A percentile compares a stretch with the other conserved stretches of the same genome.
Conservation (phyloP, 805 yeast species). For the Wickerhamomyces silvicola region DNA sequence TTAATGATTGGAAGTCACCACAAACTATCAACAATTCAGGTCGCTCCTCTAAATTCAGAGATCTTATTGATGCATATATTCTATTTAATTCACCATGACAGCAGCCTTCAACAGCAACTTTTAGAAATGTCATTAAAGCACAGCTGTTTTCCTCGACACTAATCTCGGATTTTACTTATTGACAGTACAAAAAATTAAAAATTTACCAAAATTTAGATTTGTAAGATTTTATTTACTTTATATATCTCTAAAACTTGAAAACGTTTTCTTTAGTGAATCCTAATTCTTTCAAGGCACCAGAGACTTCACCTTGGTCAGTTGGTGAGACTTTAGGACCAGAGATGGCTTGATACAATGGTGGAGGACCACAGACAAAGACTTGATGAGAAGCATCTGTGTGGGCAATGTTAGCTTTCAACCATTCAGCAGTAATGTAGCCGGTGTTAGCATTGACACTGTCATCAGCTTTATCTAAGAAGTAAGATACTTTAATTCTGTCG, state of each 20-base stretch:
- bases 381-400: slow-evolving; percentile 63
- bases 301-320: slow-evolving; percentile 89
- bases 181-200: no score
- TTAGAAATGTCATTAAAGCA: no score
- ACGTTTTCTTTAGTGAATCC: slow-evolving; percentile 86
- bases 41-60: slow-evolving; percentile 13
- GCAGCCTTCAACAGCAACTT: slow-evolving; percentile 80
- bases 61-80: slow-evolving; percentile 40
- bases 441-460: slow-evolving; percentile 42
- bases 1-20: slow-evolving; percentile 86
- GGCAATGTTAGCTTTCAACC: slow-evolving; percentile 53
- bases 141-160: no score
- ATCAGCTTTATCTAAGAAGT: slow-evolving; percentile 67
- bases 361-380: slow-evolving; percentile 94
- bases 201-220: no score
- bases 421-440: slow-evolving; percentile 79
- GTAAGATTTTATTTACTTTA: no score
- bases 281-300: slow-evolving; percentile 81
- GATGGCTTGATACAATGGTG: slow-evolving; percentile 78
- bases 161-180: no score
- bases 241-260: slow-evolving; percentile 62
- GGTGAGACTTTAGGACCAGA: slow-evolving; percentile 85
- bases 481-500: slow-evolving; percentile 69
- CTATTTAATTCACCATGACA: slow-evolving; percentile 73
- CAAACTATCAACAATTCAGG: slow-evolving; percentile 68